A percentile compares a stretch with the other conserved stretches of the same genome.
phyloP scores from a whole-genome alignment of 306 rosid species.

The Begonia fuchsioides region DNA sequence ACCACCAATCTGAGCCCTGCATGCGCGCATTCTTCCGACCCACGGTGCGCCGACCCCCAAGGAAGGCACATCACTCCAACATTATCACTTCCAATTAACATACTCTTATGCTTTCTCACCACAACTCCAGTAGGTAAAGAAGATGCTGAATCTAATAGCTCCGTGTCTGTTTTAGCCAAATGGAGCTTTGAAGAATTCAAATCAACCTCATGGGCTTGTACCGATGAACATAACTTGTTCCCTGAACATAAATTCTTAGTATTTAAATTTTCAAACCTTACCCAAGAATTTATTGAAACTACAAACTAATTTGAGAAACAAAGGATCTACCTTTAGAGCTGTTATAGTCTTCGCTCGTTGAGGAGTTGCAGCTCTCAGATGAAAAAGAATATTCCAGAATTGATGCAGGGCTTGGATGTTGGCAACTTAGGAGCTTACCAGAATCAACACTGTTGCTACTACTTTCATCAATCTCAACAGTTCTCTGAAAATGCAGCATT shows the following conservation, averaged over 20 bases:
- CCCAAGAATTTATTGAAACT: neutral
- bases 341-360: conserved; percentile 26
- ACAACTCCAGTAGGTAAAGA: conserved; percentile 33
- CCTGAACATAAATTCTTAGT: conserved; percentile 24
- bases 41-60: no score
- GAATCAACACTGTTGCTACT: conserved; percentile 21
- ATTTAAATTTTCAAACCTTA: no score
- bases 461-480: conserved; percentile 23
- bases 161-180: conserved; percentile 36
- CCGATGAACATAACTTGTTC: conserved; percentile 49
- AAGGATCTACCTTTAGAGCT: conserved; percentile 49
- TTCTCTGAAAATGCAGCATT: conserved; percentile 25
- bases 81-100: conserved; percentile 10
- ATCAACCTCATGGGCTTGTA: conserved; percentile 42
- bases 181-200: conserved; percentile 24
- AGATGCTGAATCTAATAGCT: conserved; percentile 79
- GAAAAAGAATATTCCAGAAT: conserved; percentile 78
- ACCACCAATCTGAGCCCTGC: no score
- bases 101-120: conserved; percentile 17
- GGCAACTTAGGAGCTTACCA: conserved; percentile 18
- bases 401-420: conserved; percentile 79
- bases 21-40: no score
- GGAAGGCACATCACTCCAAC: no score
- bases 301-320: conserved; percentile 1
- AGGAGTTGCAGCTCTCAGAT: conserved; percentile 65